phyloP scores from a whole-genome alignment of 75 land plant genomes.

The Cupressus sempervirens region DNA sequence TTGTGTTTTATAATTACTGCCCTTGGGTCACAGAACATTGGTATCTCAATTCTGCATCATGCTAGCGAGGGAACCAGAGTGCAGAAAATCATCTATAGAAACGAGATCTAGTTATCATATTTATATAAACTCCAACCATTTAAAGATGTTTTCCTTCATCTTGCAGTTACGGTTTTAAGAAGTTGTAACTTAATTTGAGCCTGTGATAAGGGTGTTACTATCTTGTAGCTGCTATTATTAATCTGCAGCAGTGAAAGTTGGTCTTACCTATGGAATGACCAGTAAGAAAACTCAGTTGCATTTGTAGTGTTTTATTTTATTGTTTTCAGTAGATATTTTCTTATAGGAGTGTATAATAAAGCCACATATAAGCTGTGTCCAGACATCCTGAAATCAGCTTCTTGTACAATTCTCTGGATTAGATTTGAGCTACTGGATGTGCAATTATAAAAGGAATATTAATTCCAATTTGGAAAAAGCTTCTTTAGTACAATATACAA shows the following conservation, averaged over 20 bases:
- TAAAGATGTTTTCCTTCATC: not conserved
- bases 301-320: not conserved
- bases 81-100: not conserved
- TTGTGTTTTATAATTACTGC: not conserved
- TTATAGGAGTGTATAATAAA: not conserved
- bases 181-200: not conserved
- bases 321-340: not conserved
- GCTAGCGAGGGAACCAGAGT: not conserved
- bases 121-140: not conserved
- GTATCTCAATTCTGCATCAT: not conserved
- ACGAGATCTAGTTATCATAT: constrained; percentile 6
- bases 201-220: not conserved
- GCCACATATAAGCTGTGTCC: not conserved
- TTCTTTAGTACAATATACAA: not conserved
- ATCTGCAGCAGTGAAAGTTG: not conserved
- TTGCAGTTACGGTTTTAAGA: not conserved
- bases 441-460: not conserved
- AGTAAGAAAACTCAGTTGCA: not conserved
- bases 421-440: not conserved
- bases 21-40: not conserved
- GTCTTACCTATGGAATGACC: not conserved
- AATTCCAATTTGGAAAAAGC: not conserved
- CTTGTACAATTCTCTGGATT: not conserved
- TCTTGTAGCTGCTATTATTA: not conserved
- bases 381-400: not conserved